phyloP scores from a whole-genome alignment of 169 alveolate species.

The Sarcocystis neurona region DNA sequence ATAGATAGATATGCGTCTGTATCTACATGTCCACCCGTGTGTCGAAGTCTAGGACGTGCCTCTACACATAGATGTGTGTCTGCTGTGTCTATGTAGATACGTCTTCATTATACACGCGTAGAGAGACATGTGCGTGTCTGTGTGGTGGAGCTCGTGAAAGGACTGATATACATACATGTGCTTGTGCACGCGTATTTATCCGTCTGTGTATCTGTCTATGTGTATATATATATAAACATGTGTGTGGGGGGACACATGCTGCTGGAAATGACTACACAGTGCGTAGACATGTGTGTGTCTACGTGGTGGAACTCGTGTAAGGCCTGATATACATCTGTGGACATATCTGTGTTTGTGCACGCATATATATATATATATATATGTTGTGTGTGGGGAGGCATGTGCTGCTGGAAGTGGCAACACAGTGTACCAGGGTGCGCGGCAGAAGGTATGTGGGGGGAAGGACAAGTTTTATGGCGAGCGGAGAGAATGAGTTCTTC shows the following conservation, averaged over 20 bases:
- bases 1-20: no score
- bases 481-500: no score
- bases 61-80: not conserved
- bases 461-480: no score
- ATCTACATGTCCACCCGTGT: not conserved
- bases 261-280: not conserved
- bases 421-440: no score
- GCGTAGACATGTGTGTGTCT: not conserved
- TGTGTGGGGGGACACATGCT: not conserved
- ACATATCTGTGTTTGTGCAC: not conserved
- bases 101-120: no score
- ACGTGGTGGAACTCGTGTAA: not conserved
- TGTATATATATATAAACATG: not conserved
- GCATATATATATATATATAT: not conserved
- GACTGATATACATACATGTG: not conserved
- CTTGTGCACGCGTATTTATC: not conserved
- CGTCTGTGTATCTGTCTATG: not conserved
- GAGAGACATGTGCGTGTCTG: no score
- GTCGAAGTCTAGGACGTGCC: not conserved
- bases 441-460: no score
- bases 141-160: not conserved
- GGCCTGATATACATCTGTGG: not conserved
- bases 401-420: no score
- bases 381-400: no score
- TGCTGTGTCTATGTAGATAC: not conserved